phyloP scores from a whole-genome alignment of 495 filamentous ascomycete species.

The Aspergillus avenaceus region DNA sequence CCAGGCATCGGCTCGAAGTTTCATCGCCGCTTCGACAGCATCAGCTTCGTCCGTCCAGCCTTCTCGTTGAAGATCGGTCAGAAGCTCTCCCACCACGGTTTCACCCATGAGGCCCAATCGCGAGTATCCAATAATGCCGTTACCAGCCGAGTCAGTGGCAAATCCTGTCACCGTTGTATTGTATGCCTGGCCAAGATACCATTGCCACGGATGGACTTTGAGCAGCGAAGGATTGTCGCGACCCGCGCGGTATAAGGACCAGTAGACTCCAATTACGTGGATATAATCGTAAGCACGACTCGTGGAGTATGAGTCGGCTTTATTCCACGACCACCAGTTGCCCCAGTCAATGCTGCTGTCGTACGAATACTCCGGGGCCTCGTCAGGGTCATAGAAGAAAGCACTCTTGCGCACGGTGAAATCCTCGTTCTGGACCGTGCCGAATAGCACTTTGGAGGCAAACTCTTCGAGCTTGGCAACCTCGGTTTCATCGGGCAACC shows the following conservation, averaged over 20 bases:
- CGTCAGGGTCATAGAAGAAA: constrained; percentile 45
- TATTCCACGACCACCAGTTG: constrained; percentile 39
- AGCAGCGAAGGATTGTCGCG: constrained; percentile 35
- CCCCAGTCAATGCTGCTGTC: constrained; percentile 32
- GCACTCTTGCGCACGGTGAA: constrained; percentile 45
- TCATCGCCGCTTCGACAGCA: constrained; percentile 34
- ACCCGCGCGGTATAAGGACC: constrained; percentile 47
- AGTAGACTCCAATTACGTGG: constrained; percentile 45
- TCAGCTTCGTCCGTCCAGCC: constrained; percentile 28
- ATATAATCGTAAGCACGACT: constrained; percentile 52
- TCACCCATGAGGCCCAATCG: constrained; percentile 49
- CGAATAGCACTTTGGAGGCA: constrained; percentile 36
- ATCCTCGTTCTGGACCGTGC: constrained; percentile 32
- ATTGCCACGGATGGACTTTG: constrained; percentile 32
- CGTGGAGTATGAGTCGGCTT: constrained; percentile 30
- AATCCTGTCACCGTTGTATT: constrained; percentile 19
- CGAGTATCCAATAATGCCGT: constrained; percentile 30
- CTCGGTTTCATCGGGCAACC: constrained; percentile 37
- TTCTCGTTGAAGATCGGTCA: constrained; percentile 41
- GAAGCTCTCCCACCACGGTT: constrained; percentile 44
- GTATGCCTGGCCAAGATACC: constrained; percentile 47
- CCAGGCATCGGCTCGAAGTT: constrained; percentile 39
- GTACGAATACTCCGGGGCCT: constrained; percentile 33
- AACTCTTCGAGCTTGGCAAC: constrained; percentile 45
- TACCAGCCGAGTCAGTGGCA: constrained; percentile 12